Evolutionary conservation across 805 yeast species (phyloP), one percentile per base, ranked within the genome.

Genomic region (Sugiyamaella americana): DNA sequence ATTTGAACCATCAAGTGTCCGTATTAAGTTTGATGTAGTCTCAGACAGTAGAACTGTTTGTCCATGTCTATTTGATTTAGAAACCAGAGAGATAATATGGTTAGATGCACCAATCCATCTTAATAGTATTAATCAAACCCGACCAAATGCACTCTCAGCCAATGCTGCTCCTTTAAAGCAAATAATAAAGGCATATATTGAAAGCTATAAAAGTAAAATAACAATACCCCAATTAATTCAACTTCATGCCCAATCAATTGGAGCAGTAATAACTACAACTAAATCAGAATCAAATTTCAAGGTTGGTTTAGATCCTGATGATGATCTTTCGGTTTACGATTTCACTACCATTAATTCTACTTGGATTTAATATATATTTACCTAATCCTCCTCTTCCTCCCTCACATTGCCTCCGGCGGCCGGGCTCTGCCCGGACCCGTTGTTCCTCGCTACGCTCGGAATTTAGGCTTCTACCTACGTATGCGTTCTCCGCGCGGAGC

Each of bases 321-420:
- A 35, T 3, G 48, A 45, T 26, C 30, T 45, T 19, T 43, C 40
- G 18, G 40, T 29, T 6, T 32, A 40, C 36, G 45, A 45, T 23
- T 45, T 45, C 21, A 26, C 48, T n/a, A 26, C 16, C 16, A 30
- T 45, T 16, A 45, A 45, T 24, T 4, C 48, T 21, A 20, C 23
- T 6, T 45, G 48, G 48, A 37, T 45, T 18, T 46, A 17, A n/a
- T n/a, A n/a, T n/a, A n/a, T n/a, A n/a, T n/a, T n/a, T n/a, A n/a
- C n/a, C n/a, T n/a, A n/a, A n/a, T n/a, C n/a, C n/a, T n/a, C n/a
- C n/a, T n/a, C n/a, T n/a, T n/a, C n/a, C n/a, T n/a, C n/a, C n/a
- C n/a, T n/a, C n/a, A n/a, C n/a, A n/a, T n/a, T n/a, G n/a, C n/a
- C n/a, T n/a, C n/a, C n/a, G n/a, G n/a, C n/a, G n/a, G n/a, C n/a